Evolutionary conservation across 768 basidiomycete genomes (phyloP), one percentile per base, ranked within the genome.

Genomic region (Tulasnella sp.): DNA sequence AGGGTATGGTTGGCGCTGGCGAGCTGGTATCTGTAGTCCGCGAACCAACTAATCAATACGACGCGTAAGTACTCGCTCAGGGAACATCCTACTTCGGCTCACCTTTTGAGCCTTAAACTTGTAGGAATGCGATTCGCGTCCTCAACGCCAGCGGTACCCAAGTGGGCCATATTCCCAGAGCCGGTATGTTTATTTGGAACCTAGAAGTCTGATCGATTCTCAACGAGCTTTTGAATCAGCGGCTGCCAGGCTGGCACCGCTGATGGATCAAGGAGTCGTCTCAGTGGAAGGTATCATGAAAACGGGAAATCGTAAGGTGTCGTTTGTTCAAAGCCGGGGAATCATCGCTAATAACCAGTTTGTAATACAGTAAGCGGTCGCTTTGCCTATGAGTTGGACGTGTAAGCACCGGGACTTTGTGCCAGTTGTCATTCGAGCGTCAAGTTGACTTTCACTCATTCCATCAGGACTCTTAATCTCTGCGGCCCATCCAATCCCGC

Each of bases 111-210:
- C 29, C 34, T 69, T n/a, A 17, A 34, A 11, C 62, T 65, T 35
- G 17, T 39, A 81, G 89, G 35, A 91, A 92, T 79, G 89, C 90
- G 1, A 88, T 93, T 32, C 86, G 91, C 81, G 92, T 95, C 34
- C 83, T 86, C 77, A 95, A 95, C 77, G 92, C 94, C 47, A 82
- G 84, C 1, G 82, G 83, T 1, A 81, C 81, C 14, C 90, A 94
- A 84, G 92, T 95, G 2, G 94, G 94, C 1, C 94, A 95, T 79
- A 78, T 95, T 29, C 88, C 91, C 1, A 84, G 85, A 39, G 80
- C 79, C 26, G 74, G 75, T 75, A 17, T 29, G 71, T 44, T 36
- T 69, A 40, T 41, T 36, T 26, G 7, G 36, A 14, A 59, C 4
- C 29, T 34, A 26, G 44, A 6, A 8, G 14, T 35, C 22, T 2